A percentile compares a stretch with the other conserved stretches of the same genome.
These are phyloP conservation scores for Rubia balearica DNA, from an alignment of 305 asterid species.

Conservation along the genomic window DNA sequence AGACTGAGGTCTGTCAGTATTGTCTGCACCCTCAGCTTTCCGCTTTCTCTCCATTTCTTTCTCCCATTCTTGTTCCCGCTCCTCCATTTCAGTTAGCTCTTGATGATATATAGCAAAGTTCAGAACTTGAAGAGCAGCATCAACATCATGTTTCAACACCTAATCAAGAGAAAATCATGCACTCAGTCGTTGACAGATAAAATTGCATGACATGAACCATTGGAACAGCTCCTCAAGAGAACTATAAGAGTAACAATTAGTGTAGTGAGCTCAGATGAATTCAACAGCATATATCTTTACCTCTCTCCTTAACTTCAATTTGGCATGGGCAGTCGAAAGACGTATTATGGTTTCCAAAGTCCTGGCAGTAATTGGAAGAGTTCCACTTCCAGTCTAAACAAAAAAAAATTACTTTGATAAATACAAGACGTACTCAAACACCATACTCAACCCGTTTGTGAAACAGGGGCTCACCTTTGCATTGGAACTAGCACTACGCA, in stretches of 20 bases:
- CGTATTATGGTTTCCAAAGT: slow-evolving; percentile 92
- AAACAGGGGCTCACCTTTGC: slow-evolving; percentile 49
- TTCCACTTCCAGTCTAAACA: slow-evolving; percentile 69
- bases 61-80: slow-evolving; percentile 60
- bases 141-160: slow-evolving; percentile 82
- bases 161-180: slow-evolving; percentile 22
- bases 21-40: slow-evolving; percentile 39
- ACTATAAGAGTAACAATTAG: neutral
- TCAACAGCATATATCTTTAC: slow-evolving; percentile 24
- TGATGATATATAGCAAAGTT: slow-evolving; percentile 97
- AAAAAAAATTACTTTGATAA: slow-evolving; percentile 16
- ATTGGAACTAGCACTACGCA: slow-evolving; percentile 78
- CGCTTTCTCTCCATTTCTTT: slow-evolving; percentile 52
- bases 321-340: slow-evolving; percentile 97
- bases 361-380: slow-evolving; percentile 97
- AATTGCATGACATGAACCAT: slow-evolving; percentile 7
- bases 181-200: slow-evolving; percentile 10
- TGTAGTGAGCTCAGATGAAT: neutral
- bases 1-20: slow-evolving; percentile 27
- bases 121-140: slow-evolving; percentile 87
- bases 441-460: slow-evolving; percentile 12
- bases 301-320: slow-evolving; percentile 82
- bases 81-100: slow-evolving; percentile 98
- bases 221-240: neutral
- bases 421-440: slow-evolving; percentile 9